phyloP scores from a whole-genome alignment of 805 yeast genomes.

The Wickerhamiella sorbophila region DNA sequence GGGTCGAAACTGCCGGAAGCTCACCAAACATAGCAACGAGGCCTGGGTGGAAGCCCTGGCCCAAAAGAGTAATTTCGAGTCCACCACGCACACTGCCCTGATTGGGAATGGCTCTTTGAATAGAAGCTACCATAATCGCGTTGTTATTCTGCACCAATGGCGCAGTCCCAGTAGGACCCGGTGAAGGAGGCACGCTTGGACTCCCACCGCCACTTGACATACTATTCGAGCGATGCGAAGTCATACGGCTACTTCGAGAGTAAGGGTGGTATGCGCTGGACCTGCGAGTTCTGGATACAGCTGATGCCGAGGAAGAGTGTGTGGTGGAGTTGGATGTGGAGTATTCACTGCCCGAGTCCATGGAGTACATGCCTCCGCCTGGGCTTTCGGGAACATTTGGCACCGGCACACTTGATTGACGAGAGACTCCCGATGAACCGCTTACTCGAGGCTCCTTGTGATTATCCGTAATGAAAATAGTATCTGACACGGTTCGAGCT shows the following conservation, averaged over 20 bases:
- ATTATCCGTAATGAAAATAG: conserved; percentile 88
- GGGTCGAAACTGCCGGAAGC: conserved; percentile 43
- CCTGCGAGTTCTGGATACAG: background rate
- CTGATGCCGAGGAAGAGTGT: conserved; percentile 1
- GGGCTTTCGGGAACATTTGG: background rate
- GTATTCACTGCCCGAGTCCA: conserved; percentile 4
- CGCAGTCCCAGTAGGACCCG: background rate
- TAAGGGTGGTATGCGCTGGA: conserved; percentile 12
- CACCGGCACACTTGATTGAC: background rate
- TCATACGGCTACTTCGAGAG: background rate
- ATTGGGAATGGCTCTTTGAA: conserved; percentile 84
- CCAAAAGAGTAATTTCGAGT: conserved; percentile 81
- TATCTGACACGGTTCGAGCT: conserved; percentile 55
- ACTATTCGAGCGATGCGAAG: background rate
- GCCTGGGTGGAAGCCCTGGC: conserved; percentile 74
- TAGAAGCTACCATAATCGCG: conserved; percentile 32
- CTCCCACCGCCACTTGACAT: background rate
- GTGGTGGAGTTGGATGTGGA: background rate
- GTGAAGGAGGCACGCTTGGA: background rate
- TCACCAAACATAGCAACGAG: conserved; percentile 74
- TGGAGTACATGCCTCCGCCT: background rate
- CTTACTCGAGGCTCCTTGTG: conserved; percentile 40
- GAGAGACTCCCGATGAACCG: background rate
- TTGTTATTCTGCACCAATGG: background rate
- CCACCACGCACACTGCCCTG: conserved; percentile 97